Evolutionary conservation across 2,329 filamentous ascomycete genomes (phyloP).

Genomic region (Chalaropsis thielavioides): DNA sequence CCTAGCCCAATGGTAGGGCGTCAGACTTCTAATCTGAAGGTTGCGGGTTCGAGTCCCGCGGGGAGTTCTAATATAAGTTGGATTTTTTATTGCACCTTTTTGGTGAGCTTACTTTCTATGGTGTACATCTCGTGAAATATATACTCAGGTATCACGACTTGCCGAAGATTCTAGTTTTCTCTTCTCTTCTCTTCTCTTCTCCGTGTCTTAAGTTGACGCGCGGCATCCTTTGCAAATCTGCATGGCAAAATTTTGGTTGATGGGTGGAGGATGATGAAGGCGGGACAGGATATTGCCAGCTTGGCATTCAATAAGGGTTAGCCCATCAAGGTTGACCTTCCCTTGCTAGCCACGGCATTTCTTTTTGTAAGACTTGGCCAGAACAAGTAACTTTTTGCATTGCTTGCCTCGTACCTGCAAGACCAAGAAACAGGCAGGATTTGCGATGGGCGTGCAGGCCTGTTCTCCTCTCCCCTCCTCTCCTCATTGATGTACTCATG

Average conservation of each 20-base stretch:
- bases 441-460: too few relatives aligned
- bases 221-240: not conserved
- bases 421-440: not conserved
- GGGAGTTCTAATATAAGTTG: not conserved
- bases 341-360: too few relatives aligned
- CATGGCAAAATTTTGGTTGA: not conserved
- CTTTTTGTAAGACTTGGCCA: too few relatives aligned
- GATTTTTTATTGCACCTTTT: not conserved
- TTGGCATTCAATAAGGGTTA: too few relatives aligned
- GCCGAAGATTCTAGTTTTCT: not conserved
- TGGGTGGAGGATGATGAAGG: not conserved
- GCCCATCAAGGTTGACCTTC: too few relatives aligned
- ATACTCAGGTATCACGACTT: not conserved
- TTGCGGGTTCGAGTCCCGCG: conserved; percentile 19
- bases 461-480: too few relatives aligned
- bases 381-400: too few relatives aligned
- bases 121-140: too few relatives aligned
- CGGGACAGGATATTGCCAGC: too few relatives aligned
- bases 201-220: conserved; percentile 1
- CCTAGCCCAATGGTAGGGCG: conserved; percentile 18
- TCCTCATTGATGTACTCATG: too few relatives aligned
- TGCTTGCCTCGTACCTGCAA: not conserved
- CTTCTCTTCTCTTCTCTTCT: not conserved
- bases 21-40: conserved; percentile 19
- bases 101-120: not conserved